Conservation (phyloP, 2,329 filamentous ascomycete species). For the Fusarium circinatum region DNA sequence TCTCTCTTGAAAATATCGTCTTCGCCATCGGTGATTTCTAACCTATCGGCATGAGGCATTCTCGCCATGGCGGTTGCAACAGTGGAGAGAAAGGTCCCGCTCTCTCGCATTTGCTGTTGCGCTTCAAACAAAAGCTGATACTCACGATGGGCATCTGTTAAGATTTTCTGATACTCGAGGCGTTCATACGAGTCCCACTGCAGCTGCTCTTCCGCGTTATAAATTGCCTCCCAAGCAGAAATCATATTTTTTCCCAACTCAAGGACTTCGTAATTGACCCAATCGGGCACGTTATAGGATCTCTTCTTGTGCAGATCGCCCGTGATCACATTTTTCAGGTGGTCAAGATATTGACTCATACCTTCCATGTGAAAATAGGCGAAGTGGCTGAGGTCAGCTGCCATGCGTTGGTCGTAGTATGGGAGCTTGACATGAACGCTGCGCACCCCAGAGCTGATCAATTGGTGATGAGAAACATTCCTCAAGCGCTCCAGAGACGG, state of each 20-base stretch:
- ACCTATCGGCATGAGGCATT: neutral
- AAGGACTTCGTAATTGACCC: neutral
- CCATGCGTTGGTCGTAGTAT: neutral
- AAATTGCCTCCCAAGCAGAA: neutral
- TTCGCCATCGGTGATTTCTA: neutral
- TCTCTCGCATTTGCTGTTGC: neutral
- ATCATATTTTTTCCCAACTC: neutral
- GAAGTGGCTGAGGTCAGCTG: neutral
- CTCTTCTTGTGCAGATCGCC: neutral
- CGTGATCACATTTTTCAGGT: neutral
- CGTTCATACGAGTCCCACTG: neutral
- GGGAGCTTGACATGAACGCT: neutral
- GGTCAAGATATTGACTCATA: neutral
- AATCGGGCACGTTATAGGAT: neutral
- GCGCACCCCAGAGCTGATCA: neutral
- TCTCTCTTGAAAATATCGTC: neutral
- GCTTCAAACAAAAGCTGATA: neutral
- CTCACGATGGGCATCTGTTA: neutral
- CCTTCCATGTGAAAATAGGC: neutral
- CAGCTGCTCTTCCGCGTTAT: rapidly evolving
- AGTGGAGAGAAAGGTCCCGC: neutral
- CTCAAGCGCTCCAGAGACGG: neutral
- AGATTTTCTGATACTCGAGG: neutral
- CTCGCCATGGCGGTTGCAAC: neutral
- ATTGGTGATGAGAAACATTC: neutral